Evolutionary conservation across 257 asterid genomes (phyloP).

Genomic region (Apocynum venetum): DNA sequence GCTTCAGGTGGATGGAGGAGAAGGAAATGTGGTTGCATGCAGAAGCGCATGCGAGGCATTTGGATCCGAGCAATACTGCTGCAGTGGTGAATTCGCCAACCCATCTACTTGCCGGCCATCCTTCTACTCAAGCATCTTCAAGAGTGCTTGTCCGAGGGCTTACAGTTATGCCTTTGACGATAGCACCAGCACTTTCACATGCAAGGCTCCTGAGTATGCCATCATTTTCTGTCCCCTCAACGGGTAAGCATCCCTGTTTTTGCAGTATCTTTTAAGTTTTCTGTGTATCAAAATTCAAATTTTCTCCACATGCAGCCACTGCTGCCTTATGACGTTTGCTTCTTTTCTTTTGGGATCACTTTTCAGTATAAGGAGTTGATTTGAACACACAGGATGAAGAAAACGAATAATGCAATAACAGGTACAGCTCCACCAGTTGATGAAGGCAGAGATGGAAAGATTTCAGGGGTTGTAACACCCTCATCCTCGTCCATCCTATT

Average conservation of each 20-base stretch:
- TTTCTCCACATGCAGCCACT: conserved; percentile 7
- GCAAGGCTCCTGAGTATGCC: conserved; percentile 58
- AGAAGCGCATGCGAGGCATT: conserved; percentile 84
- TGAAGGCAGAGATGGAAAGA: conserved; percentile 31
- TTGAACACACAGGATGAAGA: conserved; percentile 37
- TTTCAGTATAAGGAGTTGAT: conserved; percentile 15
- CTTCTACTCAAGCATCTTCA: conserved; percentile 62
- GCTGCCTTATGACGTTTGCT: conserved; percentile 9
- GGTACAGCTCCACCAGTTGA: conserved; percentile 33
- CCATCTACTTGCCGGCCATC: conserved; percentile 75
- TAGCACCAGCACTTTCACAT: conserved; percentile 84
- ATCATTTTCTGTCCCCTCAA: conserved; percentile 51
- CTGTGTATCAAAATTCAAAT: background rate
- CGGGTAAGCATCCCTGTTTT: conserved; percentile 14
- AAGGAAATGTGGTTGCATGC: conserved; percentile 68
- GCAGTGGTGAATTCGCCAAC: conserved; percentile 81
- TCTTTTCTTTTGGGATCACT: background rate
- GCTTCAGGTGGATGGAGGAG: conserved; percentile 69
- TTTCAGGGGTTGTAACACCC: conserved; percentile 26
- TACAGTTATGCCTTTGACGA: conserved; percentile 79
- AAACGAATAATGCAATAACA: conserved; percentile 25
- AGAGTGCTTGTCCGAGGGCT: conserved; percentile 73
- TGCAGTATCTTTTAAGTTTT: too few relatives aligned
- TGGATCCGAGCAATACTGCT: conserved; percentile 67
- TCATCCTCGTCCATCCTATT: conserved; percentile 22